Base-by-base conservation (phyloP, 2,329 filamentous ascomycete species). In the Diaporthe batatas region DNA sequence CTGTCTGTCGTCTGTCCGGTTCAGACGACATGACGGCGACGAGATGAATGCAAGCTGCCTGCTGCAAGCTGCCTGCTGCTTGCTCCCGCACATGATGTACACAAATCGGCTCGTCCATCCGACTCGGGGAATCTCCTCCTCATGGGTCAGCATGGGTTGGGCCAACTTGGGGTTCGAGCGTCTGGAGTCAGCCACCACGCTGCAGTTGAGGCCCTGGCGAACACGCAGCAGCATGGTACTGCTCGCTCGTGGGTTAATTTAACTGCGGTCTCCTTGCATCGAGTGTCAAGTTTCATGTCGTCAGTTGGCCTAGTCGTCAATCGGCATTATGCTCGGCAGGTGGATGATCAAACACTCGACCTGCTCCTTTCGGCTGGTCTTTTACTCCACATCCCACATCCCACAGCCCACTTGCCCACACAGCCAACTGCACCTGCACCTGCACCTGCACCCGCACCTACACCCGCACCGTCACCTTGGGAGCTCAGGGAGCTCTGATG, bases 211-310 rank as follows among this genome's bases (percentile, higher is more conserved):
- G 55, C 42, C 29, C 64, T 53, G 54, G 36, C 29, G 62, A 62
- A 55, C 16, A 55, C 51, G 51, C 51, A 51, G 71, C 25, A 47
- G 65, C 42, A 54, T 21, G 68, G 49, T 62, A 49, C 53, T 47
- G 59, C 49, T 47, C 54, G 59, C 58, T 25, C 29, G 51, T 42
- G 29, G 39, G 49, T 57, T 68, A 25, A 58, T 39, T 39, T 36
- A n/a, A 11, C 25, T 55, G 59, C 12, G 67, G 49, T 64, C 64
- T 57, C 71, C 65, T 71, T 72, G 71, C 71, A 73, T 73, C 55
- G 71, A 59, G 71, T 62, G 73, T 73, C 68, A 74, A 73, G 73
- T 74, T 74, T 74, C 73, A 74, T 67, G 54, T 73, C 47, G 47
- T 53, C 62, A 65, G 32, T 65, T 65, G 62, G 62, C 25, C 44